Conservation (phyloP, 768 basidiomycete species). For the Macrolepiota fuliginosa region DNA sequence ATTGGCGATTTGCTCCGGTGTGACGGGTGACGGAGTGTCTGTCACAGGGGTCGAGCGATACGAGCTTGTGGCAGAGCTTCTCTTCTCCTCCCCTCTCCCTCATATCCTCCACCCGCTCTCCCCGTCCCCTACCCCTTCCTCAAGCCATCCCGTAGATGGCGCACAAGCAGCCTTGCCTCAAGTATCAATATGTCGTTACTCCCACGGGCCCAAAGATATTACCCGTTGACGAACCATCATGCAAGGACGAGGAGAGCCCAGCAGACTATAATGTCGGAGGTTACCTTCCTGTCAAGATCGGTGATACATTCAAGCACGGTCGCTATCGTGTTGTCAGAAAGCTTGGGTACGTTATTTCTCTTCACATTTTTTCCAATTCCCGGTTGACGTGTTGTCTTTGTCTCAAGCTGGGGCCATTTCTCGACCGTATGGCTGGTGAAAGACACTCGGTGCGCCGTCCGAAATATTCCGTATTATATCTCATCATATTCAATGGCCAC, state of each 20-base stretch:
- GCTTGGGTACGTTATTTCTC: conserved; percentile 58
- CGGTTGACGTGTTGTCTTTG: conserved; percentile 13
- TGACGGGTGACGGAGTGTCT: conserved; percentile 20
- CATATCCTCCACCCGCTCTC: conserved; percentile 19
- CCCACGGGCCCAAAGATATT: conserved; percentile 66
- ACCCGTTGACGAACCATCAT: conserved; percentile 60
- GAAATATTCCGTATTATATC: conserved; percentile 2
- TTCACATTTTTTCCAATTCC: conserved; percentile 19
- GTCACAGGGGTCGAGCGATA: conserved; percentile 6
- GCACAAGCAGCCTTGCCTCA: conserved; percentile 62
- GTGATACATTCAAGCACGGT: conserved; percentile 79
- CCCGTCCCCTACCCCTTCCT: conserved; percentile 11
- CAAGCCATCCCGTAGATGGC: conserved; percentile 49
- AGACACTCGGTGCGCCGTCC: conserved; percentile 60
- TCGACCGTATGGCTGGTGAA: conserved; percentile 92
- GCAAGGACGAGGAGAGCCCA: conserved; percentile 81
- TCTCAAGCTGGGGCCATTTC: conserved; percentile 86
- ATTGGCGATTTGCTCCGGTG: conserved; percentile 13
- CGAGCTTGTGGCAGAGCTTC: background rate
- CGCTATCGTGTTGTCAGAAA: conserved; percentile 88
- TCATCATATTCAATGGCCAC: conserved; percentile 7
- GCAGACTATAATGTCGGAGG: conserved; percentile 82
- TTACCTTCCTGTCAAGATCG: conserved; percentile 78
- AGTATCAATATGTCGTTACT: conserved; percentile 76
- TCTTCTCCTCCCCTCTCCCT: conserved; percentile 11